Evolutionary conservation across 306 rosid species (phyloP).

Genomic region (Oemleria cerasiformis): DNA sequence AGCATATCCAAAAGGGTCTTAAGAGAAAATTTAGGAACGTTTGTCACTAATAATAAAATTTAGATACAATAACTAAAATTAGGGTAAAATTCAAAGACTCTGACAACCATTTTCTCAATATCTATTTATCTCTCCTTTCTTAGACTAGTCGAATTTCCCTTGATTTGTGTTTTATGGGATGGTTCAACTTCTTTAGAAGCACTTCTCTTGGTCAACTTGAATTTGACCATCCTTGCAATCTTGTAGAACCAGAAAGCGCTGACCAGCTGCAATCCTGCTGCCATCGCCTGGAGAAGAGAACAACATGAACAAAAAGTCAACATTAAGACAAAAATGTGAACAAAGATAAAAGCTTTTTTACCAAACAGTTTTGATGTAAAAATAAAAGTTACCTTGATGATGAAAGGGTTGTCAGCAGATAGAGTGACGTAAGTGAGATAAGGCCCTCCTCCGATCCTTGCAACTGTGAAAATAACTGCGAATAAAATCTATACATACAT

Average conservation of each 20-base stretch:
- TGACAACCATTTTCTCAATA: no score
- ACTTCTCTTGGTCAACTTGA: slow-evolving; percentile 49
- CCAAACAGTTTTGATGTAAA: background rate
- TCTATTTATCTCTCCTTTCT: background rate
- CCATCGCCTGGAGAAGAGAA: no score
- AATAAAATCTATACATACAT: slow-evolving; percentile 52
- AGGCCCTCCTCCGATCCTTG: slow-evolving; percentile 77
- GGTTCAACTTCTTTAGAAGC: slow-evolving; percentile 15
- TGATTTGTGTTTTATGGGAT: background rate
- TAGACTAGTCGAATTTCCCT: background rate
- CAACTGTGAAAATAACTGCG: slow-evolving; percentile 71
- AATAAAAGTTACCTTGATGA: slow-evolving; percentile 57
- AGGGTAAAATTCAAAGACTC: no score
- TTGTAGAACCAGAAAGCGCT: slow-evolving; percentile 95
- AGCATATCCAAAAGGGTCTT: no score
- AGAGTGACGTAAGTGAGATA: slow-evolving; percentile 55
- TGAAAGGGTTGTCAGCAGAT: slow-evolving; percentile 54
- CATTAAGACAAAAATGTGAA: no score
- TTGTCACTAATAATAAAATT: no score
- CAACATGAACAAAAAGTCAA: no score
- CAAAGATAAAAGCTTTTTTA: no score
- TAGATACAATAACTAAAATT: no score
- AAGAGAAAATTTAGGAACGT: no score
- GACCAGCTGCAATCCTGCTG: slow-evolving; percentile 72
- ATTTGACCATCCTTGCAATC: slow-evolving; percentile 66